Evolutionary conservation across 768 basidiomycete species (phyloP), one percentile per base, ranked within the genome.

Genomic region (Boletellus ananiceps): DNA sequence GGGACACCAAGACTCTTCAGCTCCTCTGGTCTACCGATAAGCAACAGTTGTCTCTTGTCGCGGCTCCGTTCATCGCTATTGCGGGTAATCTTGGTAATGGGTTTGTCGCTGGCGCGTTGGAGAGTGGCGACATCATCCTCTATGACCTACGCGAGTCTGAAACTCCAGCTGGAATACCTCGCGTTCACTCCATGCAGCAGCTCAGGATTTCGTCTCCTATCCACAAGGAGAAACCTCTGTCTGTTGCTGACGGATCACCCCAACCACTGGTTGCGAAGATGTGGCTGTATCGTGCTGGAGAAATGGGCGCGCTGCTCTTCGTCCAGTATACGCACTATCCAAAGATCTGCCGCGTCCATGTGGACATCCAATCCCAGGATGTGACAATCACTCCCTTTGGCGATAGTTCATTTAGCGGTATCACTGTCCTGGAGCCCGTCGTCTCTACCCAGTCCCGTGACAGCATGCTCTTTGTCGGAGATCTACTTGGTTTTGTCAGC

Each of bases 21-120:
- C 83, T 82, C 50, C 44, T 84, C 18, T 91, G 87, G 88, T 76
- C 80, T 1, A 86, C 82, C 16, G 66, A 73, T 15, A 61, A 57
- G 19, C 69, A 70, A 15, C 48, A 52, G 2, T 54, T 59, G 29
- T 62, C 64, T 11, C 62, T 73, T 13, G 56, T 76, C 2, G 67
- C 71, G 2, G 82, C 85, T 54, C 65, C 79, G 2, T 80, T 75
- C 55, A 54, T 79, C 36, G 77, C 74, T 53, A 72, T 87, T 2
- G 72, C 72, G 3, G 68, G 75, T 36, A 70, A 73, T 35, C 52
- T 75, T 15, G 58, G 57, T n/a, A 67, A 68, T 36, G 77, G 75
- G 8, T 59, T 73, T 32, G 62, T 86, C 8, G 77, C 69, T 4
- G 77, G 72, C n/a, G 80, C 74, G 11, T 69, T 76, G 49, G 64